Conservation (phyloP, 371 early-diverging fungal species). For the Massospora cicadina region DNA sequence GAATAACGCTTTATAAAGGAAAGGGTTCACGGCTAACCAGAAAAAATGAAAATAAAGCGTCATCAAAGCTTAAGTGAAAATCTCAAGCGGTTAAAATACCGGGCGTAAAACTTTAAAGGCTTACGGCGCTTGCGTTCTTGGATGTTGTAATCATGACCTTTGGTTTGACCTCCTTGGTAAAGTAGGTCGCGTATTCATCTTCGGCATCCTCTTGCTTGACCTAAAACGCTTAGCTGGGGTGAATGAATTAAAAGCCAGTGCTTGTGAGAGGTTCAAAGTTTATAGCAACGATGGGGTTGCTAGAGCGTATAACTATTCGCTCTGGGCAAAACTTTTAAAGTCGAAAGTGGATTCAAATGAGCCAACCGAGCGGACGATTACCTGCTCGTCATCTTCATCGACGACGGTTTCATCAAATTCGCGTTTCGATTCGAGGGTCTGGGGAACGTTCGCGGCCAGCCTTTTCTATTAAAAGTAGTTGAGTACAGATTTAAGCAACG, state of each 20-base stretch:
- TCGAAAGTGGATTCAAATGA: background rate
- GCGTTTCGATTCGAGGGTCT: constrained; percentile 80
- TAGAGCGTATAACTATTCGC: too few relatives aligned
- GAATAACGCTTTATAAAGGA: too few relatives aligned
- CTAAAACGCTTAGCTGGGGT: too few relatives aligned
- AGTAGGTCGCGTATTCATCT: constrained; percentile 88
- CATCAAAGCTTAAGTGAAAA: too few relatives aligned
- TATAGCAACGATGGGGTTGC: too few relatives aligned
- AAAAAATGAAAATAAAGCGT: too few relatives aligned
- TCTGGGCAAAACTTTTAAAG: background rate
- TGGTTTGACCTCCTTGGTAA: constrained; percentile 57
- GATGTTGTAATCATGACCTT: constrained; percentile 92
- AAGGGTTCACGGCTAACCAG: too few relatives aligned
- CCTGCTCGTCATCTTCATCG: constrained; percentile 54
- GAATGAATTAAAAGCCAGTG: too few relatives aligned
- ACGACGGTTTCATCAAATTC: constrained; percentile 89
- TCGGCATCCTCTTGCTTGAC: constrained; percentile 73
- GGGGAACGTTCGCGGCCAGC: constrained; percentile 72
- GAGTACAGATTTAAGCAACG: background rate
- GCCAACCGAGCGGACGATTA: too few relatives aligned
- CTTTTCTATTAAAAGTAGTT: constrained; percentile 34
- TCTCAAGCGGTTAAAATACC: too few relatives aligned
- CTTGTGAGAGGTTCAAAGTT: too few relatives aligned
- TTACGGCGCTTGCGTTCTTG: constrained; percentile 28
- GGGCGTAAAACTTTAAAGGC: too few relatives aligned